Evolutionary conservation across 768 basidiomycete species (phyloP).

Genomic region (Lanmaoa pseudosensibilis): DNA sequence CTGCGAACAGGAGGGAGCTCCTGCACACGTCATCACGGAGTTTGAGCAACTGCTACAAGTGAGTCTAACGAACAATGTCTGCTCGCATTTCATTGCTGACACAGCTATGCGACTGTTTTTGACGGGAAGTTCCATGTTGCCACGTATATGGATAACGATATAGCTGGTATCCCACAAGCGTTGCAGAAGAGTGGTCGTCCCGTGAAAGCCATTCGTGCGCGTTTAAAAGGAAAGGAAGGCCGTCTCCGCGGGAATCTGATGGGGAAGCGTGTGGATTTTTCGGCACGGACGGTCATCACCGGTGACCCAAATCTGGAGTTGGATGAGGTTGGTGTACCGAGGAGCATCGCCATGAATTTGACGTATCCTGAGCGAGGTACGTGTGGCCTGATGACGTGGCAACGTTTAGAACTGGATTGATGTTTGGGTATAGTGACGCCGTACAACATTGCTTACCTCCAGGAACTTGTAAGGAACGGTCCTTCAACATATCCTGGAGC

Average conservation of each 20-base stretch:
- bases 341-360: conserved; percentile 94
- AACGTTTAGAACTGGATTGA: conserved; percentile 1
- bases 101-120: neutral
- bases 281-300: conserved; percentile 97
- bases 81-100: neutral
- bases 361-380: conserved; percentile 95
- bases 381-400: conserved; percentile 14
- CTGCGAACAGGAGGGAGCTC: conserved; percentile 95
- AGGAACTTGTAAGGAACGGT: conserved; percentile 93
- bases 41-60: conserved; percentile 96
- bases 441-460: conserved; percentile 92
- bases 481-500: conserved; percentile 95
- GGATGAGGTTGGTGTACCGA: conserved; percentile 96
- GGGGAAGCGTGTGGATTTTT: conserved; percentile 99
- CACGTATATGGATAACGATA: conserved; percentile 99
- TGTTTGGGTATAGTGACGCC: conserved; percentile 71
- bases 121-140: conserved; percentile 87
- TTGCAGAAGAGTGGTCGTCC: conserved; percentile 96
- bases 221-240: conserved; percentile 98
- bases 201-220: conserved; percentile 96
- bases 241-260: conserved; percentile 96
- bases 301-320: conserved; percentile 96
- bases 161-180: conserved; percentile 96
- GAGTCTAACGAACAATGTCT: conserved; percentile 17
- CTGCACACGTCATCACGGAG: conserved; percentile 92